These are phyloP conservation scores for Anisodus acutangulus DNA, from an alignment of 257 asterid genomes.

Conservation along the genomic window DNA sequence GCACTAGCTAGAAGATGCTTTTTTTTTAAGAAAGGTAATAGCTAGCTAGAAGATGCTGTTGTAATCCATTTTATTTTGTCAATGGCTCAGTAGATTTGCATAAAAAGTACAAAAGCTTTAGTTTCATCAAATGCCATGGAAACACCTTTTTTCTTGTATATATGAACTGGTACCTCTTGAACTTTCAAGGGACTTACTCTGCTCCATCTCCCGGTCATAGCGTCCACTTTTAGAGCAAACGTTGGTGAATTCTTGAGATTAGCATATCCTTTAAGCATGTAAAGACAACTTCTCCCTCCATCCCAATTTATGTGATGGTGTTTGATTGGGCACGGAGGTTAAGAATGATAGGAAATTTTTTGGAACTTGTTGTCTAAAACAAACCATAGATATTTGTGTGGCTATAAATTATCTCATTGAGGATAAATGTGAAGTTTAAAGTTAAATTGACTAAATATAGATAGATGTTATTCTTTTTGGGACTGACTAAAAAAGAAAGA, in stretches of 20 bases:
- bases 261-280: background rate
- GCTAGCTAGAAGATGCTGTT: background rate
- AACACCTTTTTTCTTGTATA: background rate
- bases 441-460: background rate
- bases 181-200: background rate
- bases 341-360: background rate
- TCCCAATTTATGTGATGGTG: background rate
- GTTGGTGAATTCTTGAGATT: background rate
- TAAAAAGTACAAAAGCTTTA: background rate
- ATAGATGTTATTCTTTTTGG: no score
- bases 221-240: background rate
- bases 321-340: background rate
- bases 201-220: constrained; percentile 19
- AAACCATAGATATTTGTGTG: background rate
- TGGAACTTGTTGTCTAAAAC: background rate
- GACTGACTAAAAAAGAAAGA: no score
- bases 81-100: background rate
- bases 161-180: background rate
- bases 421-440: background rate
- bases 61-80: background rate
- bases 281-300: background rate
- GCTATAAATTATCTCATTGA: background rate
- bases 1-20: background rate
- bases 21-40: background rate
- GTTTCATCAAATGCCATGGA: background rate